Evolutionary conservation across 1,284 basidiomycete genomes (phyloP).

Genomic region (Phylloboletellus chloephorus): DNA sequence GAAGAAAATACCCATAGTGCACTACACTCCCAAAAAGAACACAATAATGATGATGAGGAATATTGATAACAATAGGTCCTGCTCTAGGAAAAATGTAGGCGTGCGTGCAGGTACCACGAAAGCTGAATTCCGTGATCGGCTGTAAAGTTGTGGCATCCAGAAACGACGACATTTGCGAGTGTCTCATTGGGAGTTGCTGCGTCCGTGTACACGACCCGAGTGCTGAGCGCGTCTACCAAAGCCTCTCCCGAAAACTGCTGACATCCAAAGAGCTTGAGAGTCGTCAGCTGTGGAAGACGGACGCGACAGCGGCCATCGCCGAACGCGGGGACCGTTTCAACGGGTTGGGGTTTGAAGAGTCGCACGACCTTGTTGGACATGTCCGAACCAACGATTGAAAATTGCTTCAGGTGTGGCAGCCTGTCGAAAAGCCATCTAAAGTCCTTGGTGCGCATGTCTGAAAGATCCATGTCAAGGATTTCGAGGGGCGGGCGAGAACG

Average conservation of each 20-base stretch:
- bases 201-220: conserved; percentile 49
- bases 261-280: conserved; percentile 54
- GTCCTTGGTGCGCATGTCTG: conserved; percentile 75
- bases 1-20: neutral
- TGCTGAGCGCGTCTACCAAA: conserved; percentile 46
- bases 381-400: conserved; percentile 69
- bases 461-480: conserved; percentile 68
- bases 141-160: conserved; percentile 24
- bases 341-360: conserved; percentile 43
- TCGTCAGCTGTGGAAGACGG: conserved; percentile 49
- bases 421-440: conserved; percentile 61
- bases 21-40: conserved; percentile 1
- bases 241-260: conserved; percentile 55
- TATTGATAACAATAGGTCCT: conserved; percentile 16
- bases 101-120: conserved; percentile 24
- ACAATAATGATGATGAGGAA: neutral
- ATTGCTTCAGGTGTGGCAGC: conserved; percentile 49
- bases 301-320: conserved; percentile 24
- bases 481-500: conserved; percentile 56
- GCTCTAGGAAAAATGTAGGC: conserved; percentile 26
- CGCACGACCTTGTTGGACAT: conserved; percentile 67
- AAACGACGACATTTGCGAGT: conserved; percentile 23
- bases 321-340: conserved; percentile 6
- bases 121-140: conserved; percentile 21
- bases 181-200: conserved; percentile 26